phyloP scores from a whole-genome alignment of 2,329 filamentous ascomycete species.

The Fusarium austroafricanum region DNA sequence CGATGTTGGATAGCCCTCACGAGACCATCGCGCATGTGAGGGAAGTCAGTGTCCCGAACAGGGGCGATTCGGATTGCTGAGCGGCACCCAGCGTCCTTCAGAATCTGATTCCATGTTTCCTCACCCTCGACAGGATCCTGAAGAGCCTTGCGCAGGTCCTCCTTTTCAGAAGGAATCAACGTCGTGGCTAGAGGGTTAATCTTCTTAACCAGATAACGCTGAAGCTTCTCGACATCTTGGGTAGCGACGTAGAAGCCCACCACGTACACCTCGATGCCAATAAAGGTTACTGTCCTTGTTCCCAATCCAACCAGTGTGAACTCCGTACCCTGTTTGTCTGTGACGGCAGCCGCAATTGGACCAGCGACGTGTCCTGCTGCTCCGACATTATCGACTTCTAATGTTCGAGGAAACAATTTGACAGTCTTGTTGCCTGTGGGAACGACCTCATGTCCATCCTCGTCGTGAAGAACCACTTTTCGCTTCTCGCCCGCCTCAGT shows the following conservation, averaged over 20 bases:
- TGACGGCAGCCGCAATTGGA: slow-evolving; percentile 54
- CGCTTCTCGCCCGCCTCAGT: slow-evolving; percentile 62
- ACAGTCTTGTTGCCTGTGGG: slow-evolving; percentile 85
- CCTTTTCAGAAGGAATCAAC: slow-evolving; percentile 84
- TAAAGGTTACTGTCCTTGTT: slow-evolving; percentile 88
- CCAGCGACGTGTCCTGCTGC: slow-evolving; percentile 42
- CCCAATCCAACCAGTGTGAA: slow-evolving; percentile 92
- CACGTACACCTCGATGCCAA: slow-evolving; percentile 92
- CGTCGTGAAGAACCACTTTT: slow-evolving; percentile 72
- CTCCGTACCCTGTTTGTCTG: slow-evolving; percentile 65
- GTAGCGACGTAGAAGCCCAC: slow-evolving; percentile 92
- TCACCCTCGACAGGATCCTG: slow-evolving; percentile 77
- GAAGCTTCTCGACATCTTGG: slow-evolving; percentile 82
- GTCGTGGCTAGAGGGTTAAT: slow-evolving; percentile 84
- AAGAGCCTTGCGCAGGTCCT: slow-evolving; percentile 74
- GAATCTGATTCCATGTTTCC: slow-evolving; percentile 77
- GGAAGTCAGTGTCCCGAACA: slow-evolving; percentile 93
- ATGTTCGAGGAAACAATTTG: slow-evolving; percentile 79
- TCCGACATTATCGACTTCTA: slow-evolving; percentile 67
- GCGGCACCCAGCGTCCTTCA: slow-evolving; percentile 75
- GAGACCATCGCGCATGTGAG: slow-evolving; percentile 90
- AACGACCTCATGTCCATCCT: slow-evolving; percentile 79
- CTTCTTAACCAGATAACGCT: slow-evolving; percentile 79
- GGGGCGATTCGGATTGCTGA: slow-evolving; percentile 87
- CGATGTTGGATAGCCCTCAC: slow-evolving; percentile 85